Evolutionary conservation across 164 flowering plant species (phyloP).

Genomic region (Hamamelis virginiana): DNA sequence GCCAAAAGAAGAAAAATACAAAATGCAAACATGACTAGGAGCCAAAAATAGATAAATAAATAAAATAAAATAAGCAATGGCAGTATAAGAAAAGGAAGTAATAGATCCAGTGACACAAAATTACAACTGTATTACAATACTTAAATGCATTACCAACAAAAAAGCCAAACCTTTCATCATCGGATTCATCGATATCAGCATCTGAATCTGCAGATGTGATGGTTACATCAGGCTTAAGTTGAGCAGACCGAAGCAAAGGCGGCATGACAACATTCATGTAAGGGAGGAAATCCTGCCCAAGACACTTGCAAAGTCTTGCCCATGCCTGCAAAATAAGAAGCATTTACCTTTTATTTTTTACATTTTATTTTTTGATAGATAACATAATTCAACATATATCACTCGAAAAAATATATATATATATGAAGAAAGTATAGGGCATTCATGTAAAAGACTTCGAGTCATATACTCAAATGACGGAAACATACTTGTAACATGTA

Average conservation of each 20-base stretch:
- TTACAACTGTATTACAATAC: too few species aligned
- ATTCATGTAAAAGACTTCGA: neutral
- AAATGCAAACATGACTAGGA: too few species aligned
- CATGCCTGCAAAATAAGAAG: slow-evolving; percentile 63
- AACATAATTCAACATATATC: neutral
- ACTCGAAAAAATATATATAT: neutral
- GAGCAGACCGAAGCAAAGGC: slow-evolving; percentile 91
- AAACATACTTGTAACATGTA: slow-evolving; percentile 9
- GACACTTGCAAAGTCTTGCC: slow-evolving; percentile 98
- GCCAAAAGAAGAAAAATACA: too few species aligned
- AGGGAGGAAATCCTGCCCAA: slow-evolving; percentile 98
- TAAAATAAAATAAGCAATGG: too few species aligned
- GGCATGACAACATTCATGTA: slow-evolving; percentile 99
- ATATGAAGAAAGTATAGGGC: neutral
- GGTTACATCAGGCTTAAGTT: slow-evolving; percentile 93
- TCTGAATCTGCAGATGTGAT: slow-evolving; percentile 97
- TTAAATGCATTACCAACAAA: neutral
- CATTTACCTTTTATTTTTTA: too few species aligned
- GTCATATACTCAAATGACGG: neutral
- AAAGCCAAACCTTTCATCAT: slow-evolving; percentile 77
- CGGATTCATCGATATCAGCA: slow-evolving; percentile 81
- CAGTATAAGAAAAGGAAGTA: too few species aligned
- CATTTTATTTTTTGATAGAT: too few species aligned
- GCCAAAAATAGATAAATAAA: too few species aligned
- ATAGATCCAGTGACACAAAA: too few species aligned